Evolutionary conservation across 257 asterid species (phyloP), one percentile per base, ranked within the genome.

Genomic region (Misopates orontium): DNA sequence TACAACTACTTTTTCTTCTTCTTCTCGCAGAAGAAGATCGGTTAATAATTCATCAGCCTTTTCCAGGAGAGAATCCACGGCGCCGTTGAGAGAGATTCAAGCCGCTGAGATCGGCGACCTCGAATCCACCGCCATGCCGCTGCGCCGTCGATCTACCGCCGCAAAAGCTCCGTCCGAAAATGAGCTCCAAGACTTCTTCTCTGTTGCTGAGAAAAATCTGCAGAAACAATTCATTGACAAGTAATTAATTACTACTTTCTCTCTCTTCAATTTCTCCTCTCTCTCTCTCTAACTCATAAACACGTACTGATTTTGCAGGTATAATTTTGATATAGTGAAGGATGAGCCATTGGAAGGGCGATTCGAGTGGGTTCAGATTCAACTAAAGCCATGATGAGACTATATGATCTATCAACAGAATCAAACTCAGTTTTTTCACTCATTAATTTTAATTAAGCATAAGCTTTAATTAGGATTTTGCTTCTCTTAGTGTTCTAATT

Each of bases 151-250:
- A 74, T 70, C 66, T 64, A 66, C 21, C 67, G 58, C 65, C 40
- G 61, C 56, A 68, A 84, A 70, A 64, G 73, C 74, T 73, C 91
- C 92, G 0, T 75, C 83, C 0, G 79, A 59, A 14, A 78, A 71
- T 44, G 96, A 88, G 24, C 60, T 88, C 5, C 88, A 84, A 45
- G 85, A 73, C 8, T 86, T 86, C 73, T 88, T 88, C 73, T 62
- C 81, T 15, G 68, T 71, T 16, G 90, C 90, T 14, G 90, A 88
- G 67, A 77, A 77, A 40, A 69, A 77, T 20, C 64, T 79, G 66
- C 86, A 71, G 66, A 58, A 79, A 68, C 66, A 71, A 40, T 84
- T 84, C 78, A 39, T 77, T 0, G 75, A 75, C 49, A 82, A 78
- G 96, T 88, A 80, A 19, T 5, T 88, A 80, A 19, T 5, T 16